These are phyloP conservation scores for Lachnellula hyalina DNA, from an alignment of 2,329 filamentous ascomycete species.

Conservation along the genomic window DNA sequence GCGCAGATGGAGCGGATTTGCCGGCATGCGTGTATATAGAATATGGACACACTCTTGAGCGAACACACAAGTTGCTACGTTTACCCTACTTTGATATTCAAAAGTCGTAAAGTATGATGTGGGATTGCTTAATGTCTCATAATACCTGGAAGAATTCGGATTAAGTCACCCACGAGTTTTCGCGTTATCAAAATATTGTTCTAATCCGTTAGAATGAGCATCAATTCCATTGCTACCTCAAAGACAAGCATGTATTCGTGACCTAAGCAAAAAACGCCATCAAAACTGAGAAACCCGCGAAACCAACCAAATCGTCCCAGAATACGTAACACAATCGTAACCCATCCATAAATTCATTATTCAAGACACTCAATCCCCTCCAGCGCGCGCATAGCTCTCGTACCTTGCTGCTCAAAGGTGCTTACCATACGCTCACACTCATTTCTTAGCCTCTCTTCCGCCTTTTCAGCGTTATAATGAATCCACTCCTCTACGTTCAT, in stretches of 20 bases:
- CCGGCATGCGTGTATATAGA: too few relatives aligned
- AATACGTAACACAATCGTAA: slow-evolving; percentile 3
- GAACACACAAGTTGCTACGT: too few relatives aligned
- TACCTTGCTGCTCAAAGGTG: slow-evolving; percentile 78
- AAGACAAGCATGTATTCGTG: neutral
- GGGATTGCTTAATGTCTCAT: too few relatives aligned
- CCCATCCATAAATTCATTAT: slow-evolving; percentile 2
- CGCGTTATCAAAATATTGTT: too few relatives aligned
- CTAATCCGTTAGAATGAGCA: neutral
- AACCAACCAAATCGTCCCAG: neutral
- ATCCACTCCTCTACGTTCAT: slow-evolving; percentile 98
- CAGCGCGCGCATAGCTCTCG: slow-evolving; percentile 68
- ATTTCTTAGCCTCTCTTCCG: slow-evolving; percentile 70
- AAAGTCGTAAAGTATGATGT: too few relatives aligned
- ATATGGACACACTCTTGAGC: too few relatives aligned
- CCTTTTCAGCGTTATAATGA: slow-evolving; percentile 69
- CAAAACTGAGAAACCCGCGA: neutral
- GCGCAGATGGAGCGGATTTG: neutral
- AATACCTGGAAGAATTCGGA: too few relatives aligned
- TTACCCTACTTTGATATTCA: too few relatives aligned
- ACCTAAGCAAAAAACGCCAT: neutral
- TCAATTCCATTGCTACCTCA: neutral
- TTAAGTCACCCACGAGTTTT: too few relatives aligned
- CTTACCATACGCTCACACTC: slow-evolving; percentile 82
- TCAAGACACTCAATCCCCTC: slow-evolving; percentile 54